Conservation (phyloP, 202 grass and related monocot species). For the Alloteropsis angusta region DNA sequence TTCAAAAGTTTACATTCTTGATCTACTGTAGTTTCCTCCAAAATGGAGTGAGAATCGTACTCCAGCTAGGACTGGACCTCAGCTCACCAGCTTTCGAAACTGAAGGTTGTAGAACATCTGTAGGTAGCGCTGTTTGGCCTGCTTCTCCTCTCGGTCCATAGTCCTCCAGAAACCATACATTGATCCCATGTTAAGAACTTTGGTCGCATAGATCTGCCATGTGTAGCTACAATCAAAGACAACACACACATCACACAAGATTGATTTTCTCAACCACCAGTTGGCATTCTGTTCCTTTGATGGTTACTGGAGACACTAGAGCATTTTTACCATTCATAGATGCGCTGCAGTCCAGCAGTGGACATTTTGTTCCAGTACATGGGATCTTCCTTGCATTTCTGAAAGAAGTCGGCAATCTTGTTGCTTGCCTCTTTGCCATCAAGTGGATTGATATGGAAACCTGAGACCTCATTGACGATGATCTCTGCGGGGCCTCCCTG, state of each 20-base stretch:
- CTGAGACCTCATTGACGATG: slow-evolving; percentile 61
- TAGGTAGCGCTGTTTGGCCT: slow-evolving; percentile 52
- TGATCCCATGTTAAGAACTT: slow-evolving; percentile 72
- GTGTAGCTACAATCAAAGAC: slow-evolving; percentile 47
- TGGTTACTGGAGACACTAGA: background rate
- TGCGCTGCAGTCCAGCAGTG: slow-evolving; percentile 63
- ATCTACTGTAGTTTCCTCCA: background rate
- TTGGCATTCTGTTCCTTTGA: background rate
- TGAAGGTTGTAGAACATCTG: slow-evolving; percentile 76
- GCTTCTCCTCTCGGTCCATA: slow-evolving; percentile 50
- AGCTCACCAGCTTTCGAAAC: slow-evolving; percentile 58
- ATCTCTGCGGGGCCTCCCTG: slow-evolving; percentile 73
- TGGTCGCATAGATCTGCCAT: slow-evolving; percentile 83
- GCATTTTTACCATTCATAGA: slow-evolving; percentile 60
- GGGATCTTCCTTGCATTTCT: slow-evolving; percentile 59
- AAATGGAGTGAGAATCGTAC: background rate
- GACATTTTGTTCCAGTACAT: slow-evolving; percentile 77
- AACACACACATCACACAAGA: background rate
- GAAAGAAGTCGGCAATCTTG: slow-evolving; percentile 69
- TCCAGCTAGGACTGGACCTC: background rate
- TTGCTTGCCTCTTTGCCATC: slow-evolving; percentile 56
- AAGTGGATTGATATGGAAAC: slow-evolving; percentile 69
- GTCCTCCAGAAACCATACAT: slow-evolving; percentile 72
- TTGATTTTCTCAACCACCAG: background rate
- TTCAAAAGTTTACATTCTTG: background rate